These are phyloP conservation scores for Colletotrichum siamense DNA, from an alignment of 2,329 filamentous ascomycete species.

Conservation along the genomic window DNA sequence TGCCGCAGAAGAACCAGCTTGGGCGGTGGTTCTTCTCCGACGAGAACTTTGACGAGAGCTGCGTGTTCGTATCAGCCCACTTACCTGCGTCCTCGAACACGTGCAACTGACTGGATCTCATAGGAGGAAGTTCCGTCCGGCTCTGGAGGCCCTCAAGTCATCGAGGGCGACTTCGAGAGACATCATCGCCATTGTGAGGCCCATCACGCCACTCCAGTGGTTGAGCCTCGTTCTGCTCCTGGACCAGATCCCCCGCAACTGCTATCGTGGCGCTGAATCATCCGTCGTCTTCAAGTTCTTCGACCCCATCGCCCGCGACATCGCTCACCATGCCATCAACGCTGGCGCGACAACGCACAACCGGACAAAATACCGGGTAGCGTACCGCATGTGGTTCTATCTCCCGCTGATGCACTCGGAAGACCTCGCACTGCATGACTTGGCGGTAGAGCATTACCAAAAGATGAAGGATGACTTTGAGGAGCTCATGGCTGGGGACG, in stretches of 20 bases:
- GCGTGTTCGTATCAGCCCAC: conserved; percentile 29
- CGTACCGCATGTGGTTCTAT: conserved; percentile 61
- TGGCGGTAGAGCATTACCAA: conserved; percentile 34
- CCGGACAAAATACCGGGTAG: conserved; percentile 36
- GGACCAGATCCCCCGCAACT: conserved; percentile 68
- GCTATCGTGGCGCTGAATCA: conserved; percentile 56
- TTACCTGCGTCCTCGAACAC: no score
- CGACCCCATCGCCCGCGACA: conserved; percentile 56
- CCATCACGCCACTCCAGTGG: conserved; percentile 36
- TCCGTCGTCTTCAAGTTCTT: conserved; percentile 57
- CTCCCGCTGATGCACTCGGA: conserved; percentile 68
- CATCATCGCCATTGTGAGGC: conserved; percentile 32
- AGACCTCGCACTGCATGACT: conserved; percentile 48
- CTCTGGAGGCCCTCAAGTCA: conserved; percentile 36
- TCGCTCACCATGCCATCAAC: conserved; percentile 42
- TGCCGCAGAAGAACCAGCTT: conserved; percentile 29
- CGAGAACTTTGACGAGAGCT: conserved; percentile 37
- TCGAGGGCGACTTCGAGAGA: conserved; percentile 31
- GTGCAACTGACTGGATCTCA: background rate
- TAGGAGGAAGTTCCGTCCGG: conserved; percentile 36
- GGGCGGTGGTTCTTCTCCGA: conserved; percentile 40
- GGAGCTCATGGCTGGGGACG: conserved; percentile 31
- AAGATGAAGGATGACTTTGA: conserved; percentile 38
- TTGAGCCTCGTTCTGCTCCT: conserved; percentile 62
- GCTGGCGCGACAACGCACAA: conserved; percentile 31